These are phyloP conservation scores for Tulasnella sp. DNA, from an alignment of 768 basidiomycete species.

Conservation along the genomic window DNA sequence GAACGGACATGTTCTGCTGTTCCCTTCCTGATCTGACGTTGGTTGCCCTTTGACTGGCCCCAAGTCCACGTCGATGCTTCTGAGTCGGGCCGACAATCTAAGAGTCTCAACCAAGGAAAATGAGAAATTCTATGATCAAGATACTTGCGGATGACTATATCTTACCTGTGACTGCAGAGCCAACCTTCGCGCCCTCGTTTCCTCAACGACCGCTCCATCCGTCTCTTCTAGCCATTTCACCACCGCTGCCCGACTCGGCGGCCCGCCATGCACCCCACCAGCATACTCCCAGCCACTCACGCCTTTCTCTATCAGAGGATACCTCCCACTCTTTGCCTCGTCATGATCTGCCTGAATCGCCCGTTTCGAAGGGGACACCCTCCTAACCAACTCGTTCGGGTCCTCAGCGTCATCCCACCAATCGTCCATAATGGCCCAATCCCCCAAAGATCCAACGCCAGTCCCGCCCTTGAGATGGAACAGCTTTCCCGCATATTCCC, in stretches of 20 bases:
- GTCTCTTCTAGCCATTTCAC: slow-evolving; percentile 41
- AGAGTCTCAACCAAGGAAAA: background rate
- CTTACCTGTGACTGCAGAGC: slow-evolving; percentile 21
- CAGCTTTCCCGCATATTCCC: slow-evolving; percentile 70
- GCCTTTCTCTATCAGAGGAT: slow-evolving; percentile 17
- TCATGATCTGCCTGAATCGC: background rate
- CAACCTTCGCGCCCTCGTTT: slow-evolving; percentile 19
- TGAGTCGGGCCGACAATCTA: slow-evolving; percentile 72
- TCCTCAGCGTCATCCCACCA: background rate
- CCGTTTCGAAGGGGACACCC: background rate
- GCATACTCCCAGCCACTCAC: slow-evolving; percentile 76
- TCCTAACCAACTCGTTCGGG: background rate
- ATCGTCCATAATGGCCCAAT: slow-evolving; percentile 37
- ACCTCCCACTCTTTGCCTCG: background rate
- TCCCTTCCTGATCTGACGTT: slow-evolving; percentile 38
- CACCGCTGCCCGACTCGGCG: slow-evolving; percentile 50
- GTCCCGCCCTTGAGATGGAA: slow-evolving; percentile 59
- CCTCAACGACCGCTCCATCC: slow-evolving; percentile 13
- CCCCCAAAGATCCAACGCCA: slow-evolving; percentile 44
- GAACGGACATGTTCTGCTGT: slow-evolving; percentile 61
- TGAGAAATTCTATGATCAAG: slow-evolving; percentile 8
- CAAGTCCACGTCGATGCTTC: slow-evolving; percentile 54
- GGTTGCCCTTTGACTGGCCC: slow-evolving; percentile 40
- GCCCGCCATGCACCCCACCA: slow-evolving; percentile 28
- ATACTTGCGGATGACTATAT: slow-evolving; percentile 6